Conservation (phyloP, 768 basidiomycete species). For the Lentinula sp. region DNA sequence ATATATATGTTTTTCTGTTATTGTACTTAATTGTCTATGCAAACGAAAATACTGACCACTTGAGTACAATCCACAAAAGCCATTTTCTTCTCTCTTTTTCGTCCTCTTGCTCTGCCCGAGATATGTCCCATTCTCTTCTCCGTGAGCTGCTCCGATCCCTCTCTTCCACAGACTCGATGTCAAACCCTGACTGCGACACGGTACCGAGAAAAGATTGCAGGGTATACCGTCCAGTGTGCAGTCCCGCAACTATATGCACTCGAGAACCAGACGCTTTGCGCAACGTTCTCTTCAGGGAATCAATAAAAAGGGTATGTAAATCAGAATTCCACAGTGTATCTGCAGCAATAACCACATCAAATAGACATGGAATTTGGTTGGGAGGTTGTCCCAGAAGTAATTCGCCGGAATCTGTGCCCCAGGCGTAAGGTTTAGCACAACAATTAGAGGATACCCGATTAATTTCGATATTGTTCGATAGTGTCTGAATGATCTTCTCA, state of each 20-base stretch:
- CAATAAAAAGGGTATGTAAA: constrained; percentile 46
- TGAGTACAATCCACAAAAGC: constrained; percentile 63
- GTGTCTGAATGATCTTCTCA: constrained; percentile 46
- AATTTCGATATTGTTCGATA: constrained; percentile 48
- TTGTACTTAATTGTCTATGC: too few relatives aligned
- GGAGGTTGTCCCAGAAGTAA: constrained; percentile 10
- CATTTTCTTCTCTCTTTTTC: constrained; percentile 66
- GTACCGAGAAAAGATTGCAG: constrained; percentile 52
- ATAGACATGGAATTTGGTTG: constrained; percentile 18
- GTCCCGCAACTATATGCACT: constrained; percentile 61
- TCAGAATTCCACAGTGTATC: constrained; percentile 78
- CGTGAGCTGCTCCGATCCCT: constrained; percentile 34
- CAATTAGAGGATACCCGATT: constrained; percentile 48
- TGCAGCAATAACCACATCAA: constrained; percentile 66
- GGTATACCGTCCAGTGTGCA: constrained; percentile 75
- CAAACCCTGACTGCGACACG: constrained; percentile 34
- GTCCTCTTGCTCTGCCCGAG: constrained; percentile 47
- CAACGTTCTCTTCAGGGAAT: constrained; percentile 45
- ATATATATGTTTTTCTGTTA: background rate
- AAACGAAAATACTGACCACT: constrained; percentile 28
- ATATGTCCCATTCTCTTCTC: constrained; percentile 46
- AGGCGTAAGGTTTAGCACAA: constrained; percentile 51
- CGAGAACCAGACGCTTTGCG: constrained; percentile 37
- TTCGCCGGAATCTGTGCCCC: constrained; percentile 49
- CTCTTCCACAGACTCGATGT: constrained; percentile 40